These are phyloP conservation scores for Vanderwaltozyma tropicalis DNA, from an alignment of 805 yeast genomes.

Conservation along the genomic window DNA sequence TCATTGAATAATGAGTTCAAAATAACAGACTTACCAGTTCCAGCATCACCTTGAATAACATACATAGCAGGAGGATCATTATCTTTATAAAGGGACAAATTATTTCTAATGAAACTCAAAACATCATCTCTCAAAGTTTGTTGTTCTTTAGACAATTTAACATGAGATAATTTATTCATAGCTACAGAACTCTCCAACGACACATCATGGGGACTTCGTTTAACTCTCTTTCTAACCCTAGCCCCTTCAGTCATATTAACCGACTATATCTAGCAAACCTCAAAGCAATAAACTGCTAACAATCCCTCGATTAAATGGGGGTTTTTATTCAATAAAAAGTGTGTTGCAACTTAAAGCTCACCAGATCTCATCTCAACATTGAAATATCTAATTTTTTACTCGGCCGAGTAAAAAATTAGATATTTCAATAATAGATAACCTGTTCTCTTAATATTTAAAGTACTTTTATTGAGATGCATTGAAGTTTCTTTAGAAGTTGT, in stretches of 20 bases:
- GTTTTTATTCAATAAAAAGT: no score
- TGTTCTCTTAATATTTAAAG: no score
- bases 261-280: no score
- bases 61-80: constrained; percentile 27
- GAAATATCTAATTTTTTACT: no score
- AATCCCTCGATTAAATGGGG: no score
- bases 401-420: no score
- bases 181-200: constrained; percentile 18
- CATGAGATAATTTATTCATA: constrained; percentile 30
- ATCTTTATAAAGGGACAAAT: constrained; percentile 14
- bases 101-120: constrained; percentile 23
- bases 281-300: no score
- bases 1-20: constrained; percentile 36
- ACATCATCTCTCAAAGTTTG: constrained; percentile 20
- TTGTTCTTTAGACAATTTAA: constrained; percentile 32
- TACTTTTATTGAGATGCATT: no score
- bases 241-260: background rate
- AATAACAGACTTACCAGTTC: constrained; percentile 39
- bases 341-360: no score
- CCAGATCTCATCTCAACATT: no score
- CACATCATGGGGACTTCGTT: background rate
- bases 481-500: no score
- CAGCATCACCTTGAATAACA: constrained; percentile 40
- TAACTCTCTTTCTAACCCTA: background rate
- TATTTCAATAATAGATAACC: no score